Evolutionary conservation across 148 eudicot genomes (phyloP).

Genomic region (Rhododendron molle): DNA sequence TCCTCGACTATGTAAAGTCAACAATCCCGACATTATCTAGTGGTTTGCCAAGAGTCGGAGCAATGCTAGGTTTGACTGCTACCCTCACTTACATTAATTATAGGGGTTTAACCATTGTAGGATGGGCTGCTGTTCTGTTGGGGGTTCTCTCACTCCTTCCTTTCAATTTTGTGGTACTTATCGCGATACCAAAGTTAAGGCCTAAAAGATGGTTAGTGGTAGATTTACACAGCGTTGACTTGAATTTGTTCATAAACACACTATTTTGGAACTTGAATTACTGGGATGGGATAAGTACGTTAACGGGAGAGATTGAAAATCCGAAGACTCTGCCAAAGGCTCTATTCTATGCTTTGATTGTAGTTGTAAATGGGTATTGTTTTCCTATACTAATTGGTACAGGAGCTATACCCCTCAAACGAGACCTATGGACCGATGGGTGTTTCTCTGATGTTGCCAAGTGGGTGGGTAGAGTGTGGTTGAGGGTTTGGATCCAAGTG

Average conservation of each 20-base stretch:
- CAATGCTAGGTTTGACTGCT: neutral
- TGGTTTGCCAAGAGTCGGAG: neutral
- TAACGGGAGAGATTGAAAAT: conserved; percentile 7
- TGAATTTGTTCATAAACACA: conserved; percentile 10
- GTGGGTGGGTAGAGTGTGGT: conserved; percentile 8
- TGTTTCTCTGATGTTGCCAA: conserved; percentile 1
- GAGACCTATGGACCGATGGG: conserved; percentile 6
- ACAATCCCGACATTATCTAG: neutral
- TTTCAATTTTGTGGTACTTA: neutral
- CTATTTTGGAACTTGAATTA: conserved; percentile 12
- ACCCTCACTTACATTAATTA: conserved; percentile 1
- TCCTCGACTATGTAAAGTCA: neutral
- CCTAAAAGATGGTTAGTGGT: conserved; percentile 8
- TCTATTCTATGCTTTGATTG: conserved; percentile 4
- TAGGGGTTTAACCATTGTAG: conserved; percentile 14
- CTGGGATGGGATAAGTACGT: conserved; percentile 9
- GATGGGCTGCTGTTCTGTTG: conserved; percentile 11
- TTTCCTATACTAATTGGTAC: conserved; percentile 6
- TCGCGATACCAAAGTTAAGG: conserved; percentile 4
- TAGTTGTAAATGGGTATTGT: conserved; percentile 1
- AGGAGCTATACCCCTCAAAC: conserved; percentile 8
- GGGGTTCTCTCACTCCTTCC: conserved; percentile 9
- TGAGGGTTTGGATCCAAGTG: conserved; percentile 10
- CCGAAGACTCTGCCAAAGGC: conserved; percentile 9
- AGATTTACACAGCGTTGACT: neutral